Base-by-base conservation (phyloP, 148 eudicot species). In the Heliosperma pusillum region DNA sequence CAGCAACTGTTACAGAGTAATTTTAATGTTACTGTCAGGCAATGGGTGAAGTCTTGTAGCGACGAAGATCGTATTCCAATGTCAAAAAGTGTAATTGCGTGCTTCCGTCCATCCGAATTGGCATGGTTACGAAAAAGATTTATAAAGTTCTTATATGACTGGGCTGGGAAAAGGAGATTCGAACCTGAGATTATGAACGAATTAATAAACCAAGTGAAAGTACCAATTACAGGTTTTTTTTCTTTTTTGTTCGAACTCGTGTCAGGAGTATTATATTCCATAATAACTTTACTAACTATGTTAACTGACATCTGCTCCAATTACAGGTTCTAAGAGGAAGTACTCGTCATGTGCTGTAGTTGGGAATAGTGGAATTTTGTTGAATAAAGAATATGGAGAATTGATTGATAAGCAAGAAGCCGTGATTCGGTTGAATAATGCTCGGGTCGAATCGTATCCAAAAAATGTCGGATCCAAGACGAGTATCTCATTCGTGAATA, bases 311-410 rank as follows among this genome's bases (percentile, higher is more conserved):
- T n/a, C n/a, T n/a, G n/a, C n/a, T 53, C 80, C 77, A 0, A 81
- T 81, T 59, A 53, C 25, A 12, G 68, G 76, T 21, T 27, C 19
- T 4, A 77, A 40, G 19, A 82, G 40, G 61, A 84, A 68, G 60
- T 90, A 86, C 56, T 80, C 82, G 11, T 83, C 89, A 19, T 91
- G 98, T 83, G 98, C 97, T 8, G 97, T 91, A 13, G 95, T 94
- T 29, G 98, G 98, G 21, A 94, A 91, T 58, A 91, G 95, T 77
- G 97, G 97, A 70, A 94, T 94, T 76, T 81, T 93, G 57, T 72
- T 94, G 79, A 83, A 78, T 15, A 82, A 72, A 5, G 82, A 86
- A 26, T 53, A 82, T 59, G 97, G 97, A 0, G 58, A 70, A 7
- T n/a, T 80, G 45, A 91, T 93, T 60, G 95, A 93, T 79, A 60